Conservation (phyloP, 1,139 yeast species). For the Ashbya aceris region DNA sequence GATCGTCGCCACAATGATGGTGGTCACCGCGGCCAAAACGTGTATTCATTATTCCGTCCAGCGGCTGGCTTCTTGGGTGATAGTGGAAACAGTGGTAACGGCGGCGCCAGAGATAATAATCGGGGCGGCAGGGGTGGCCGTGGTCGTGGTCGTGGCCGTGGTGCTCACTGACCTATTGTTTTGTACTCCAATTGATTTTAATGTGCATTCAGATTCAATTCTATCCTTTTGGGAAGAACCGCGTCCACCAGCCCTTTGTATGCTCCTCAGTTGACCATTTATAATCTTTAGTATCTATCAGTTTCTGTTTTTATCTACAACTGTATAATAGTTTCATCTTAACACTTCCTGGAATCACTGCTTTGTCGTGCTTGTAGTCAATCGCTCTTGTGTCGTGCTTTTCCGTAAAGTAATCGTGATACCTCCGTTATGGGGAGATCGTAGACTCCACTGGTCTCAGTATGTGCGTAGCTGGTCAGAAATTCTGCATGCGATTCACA, state of each 20-base stretch:
- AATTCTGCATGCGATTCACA: constrained; percentile 20
- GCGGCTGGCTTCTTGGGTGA: constrained; percentile 22
- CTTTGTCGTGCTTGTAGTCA: background rate
- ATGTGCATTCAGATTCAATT: constrained; percentile 4
- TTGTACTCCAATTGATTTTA: background rate
- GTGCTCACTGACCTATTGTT: constrained; percentile 2
- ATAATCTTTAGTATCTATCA: background rate
- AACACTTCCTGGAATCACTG: background rate
- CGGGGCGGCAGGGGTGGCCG: constrained; percentile 11
- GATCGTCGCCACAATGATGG: constrained; percentile 6
- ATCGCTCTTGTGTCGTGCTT: background rate
- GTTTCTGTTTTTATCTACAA: constrained; percentile 3
- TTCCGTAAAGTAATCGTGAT: constrained; percentile 49
- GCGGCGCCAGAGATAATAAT: constrained; percentile 6
- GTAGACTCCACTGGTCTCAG: constrained; percentile 62
- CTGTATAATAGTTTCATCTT: constrained; percentile 3
- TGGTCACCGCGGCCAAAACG: constrained; percentile 8
- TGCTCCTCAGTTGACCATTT: background rate
- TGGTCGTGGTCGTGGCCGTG: constrained; percentile 16
- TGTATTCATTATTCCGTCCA: constrained; percentile 22
- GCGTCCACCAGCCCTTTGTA: background rate
- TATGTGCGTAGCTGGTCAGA: constrained; percentile 33
- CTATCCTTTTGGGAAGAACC: background rate
- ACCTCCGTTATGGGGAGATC: constrained; percentile 66
- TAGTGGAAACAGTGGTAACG: constrained; percentile 4